Conservation (phyloP, 2,329 filamentous ascomycete species). For the Xylariaceae sp. region DNA sequence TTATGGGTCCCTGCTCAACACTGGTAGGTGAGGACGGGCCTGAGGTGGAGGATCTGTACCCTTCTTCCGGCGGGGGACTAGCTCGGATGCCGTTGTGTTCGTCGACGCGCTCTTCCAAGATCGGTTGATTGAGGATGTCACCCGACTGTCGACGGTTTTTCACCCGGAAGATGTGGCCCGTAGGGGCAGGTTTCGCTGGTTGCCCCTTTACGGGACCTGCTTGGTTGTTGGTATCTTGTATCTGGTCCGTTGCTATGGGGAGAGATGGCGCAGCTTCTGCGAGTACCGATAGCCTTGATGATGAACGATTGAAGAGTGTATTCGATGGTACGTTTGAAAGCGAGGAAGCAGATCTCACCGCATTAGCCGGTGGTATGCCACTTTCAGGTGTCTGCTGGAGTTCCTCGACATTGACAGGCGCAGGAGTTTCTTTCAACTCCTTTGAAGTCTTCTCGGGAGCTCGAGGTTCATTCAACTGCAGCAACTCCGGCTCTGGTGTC, state of each 20-base stretch:
- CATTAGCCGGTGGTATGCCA: slow-evolving; percentile 47
- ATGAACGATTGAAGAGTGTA: slow-evolving; percentile 17
- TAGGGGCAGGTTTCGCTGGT: slow-evolving; percentile 15
- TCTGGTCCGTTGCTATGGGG: slow-evolving; percentile 1
- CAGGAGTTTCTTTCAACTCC: slow-evolving; percentile 53
- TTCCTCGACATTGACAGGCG: slow-evolving; percentile 64
- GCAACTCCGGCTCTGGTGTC: slow-evolving; percentile 64
- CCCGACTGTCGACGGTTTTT: slow-evolving; percentile 33
- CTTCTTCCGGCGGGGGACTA: slow-evolving; percentile 28
- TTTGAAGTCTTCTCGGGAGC: slow-evolving; percentile 31
- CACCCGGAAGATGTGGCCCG: slow-evolving; percentile 27
- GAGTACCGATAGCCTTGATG: slow-evolving; percentile 25
- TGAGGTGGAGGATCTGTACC: slow-evolving; percentile 13
- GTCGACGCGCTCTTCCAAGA: slow-evolving; percentile 46
- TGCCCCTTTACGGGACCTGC: not conserved
- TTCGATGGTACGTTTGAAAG: slow-evolving; percentile 31
- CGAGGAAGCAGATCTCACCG: slow-evolving; percentile 34
- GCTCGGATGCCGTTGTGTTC: slow-evolving; percentile 18
- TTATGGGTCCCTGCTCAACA: slow-evolving; percentile 12
- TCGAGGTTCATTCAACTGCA: slow-evolving; percentile 52
- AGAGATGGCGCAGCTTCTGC: slow-evolving; percentile 5
- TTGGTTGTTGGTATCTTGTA: slow-evolving; percentile 7
- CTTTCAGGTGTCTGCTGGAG: slow-evolving; percentile 65
- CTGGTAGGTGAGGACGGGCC: slow-evolving; percentile 21
- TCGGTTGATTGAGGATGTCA: slow-evolving; percentile 41